Base-by-base conservation (phyloP, 2,329 filamentous ascomycete species). In the Penicillium brasilianum region DNA sequence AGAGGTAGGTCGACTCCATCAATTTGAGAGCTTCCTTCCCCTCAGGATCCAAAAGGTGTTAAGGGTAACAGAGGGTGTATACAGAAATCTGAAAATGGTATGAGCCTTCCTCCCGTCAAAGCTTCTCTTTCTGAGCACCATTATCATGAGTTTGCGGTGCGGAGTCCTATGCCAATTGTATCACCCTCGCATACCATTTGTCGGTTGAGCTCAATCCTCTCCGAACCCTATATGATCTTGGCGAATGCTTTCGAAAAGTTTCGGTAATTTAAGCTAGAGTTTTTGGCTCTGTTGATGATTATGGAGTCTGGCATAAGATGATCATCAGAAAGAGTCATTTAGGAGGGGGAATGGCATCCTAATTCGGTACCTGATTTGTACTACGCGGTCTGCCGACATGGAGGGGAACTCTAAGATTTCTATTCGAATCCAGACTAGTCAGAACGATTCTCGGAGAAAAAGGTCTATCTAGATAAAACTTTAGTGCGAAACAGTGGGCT, bases 311-410 rank as follows among this genome's bases (percentile, higher is more conserved):
- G 20, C 28, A 18, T 22, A 39, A 28, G 6, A 8, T 8, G 44
- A 48, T 28, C n/a, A 46, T 4, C n/a, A 3, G 20, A 30, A 30
- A 10, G 16, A 11, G 9, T n/a, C 14, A 32, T 2, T 7, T 3
- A 43, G 30, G 18, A 57, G 54, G 22, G 16, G 39, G 51, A 48
- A 50, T 53, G 28, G 36, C 18, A 51, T 51, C 63, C 36, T 59
- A 59, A 58, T 49, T 68, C 59, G 58, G 64, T 68, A 61, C 67
- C 66, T 68, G 66, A 66, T 63, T 43, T 59, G 66, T 69, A 55
- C 54, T 48, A 69, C 67, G 57, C 46, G 62, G 50, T 36, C 60
- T 44, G 41, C 53, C 46, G 44, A 58, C 13, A 59, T 48, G 46
- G 57, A 63, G 50, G 56, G 57, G 49, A 57, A 32, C 37, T 62